These are phyloP conservation scores for Beauveria rudraprayagi DNA, from an alignment of 2,329 filamentous ascomycete genomes.

Conservation along the genomic window DNA sequence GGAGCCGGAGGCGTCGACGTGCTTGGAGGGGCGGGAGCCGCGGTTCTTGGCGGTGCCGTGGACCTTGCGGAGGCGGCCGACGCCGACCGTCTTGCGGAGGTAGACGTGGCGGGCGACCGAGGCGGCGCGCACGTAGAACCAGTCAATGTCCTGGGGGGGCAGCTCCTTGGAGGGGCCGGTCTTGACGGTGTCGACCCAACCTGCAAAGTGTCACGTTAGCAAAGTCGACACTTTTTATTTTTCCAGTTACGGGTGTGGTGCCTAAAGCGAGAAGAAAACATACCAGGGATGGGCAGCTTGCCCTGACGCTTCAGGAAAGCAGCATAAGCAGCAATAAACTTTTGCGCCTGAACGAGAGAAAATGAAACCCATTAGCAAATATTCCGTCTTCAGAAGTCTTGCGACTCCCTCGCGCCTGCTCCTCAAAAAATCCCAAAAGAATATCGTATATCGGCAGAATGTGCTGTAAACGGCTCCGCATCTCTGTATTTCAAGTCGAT, in stretches of 20 bases:
- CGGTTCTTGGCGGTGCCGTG: slow-evolving; percentile 98
- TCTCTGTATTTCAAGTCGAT: slow-evolving; percentile 2
- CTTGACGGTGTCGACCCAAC: slow-evolving; percentile 99
- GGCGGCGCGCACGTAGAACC: slow-evolving; percentile 87
- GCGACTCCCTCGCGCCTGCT: slow-evolving; percentile 67
- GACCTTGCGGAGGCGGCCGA: slow-evolving; percentile 92
- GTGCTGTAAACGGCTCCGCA: not conserved
- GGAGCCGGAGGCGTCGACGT: slow-evolving; percentile 89
- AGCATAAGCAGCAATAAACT: slow-evolving; percentile 81
- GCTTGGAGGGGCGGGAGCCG: slow-evolving; percentile 80
- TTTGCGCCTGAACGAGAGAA: slow-evolving; percentile 57
- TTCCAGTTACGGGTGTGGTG: not conserved
- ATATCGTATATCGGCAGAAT: not conserved
- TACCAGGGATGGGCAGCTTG: slow-evolving; percentile 85
- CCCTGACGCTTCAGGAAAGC: slow-evolving; percentile 91
- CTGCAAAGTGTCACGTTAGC: slow-evolving; percentile 33
- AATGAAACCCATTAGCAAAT: slow-evolving; percentile 55
- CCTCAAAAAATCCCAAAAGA: slow-evolving; percentile 22
- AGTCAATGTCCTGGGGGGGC: slow-evolving; percentile 96
- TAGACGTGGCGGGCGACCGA: slow-evolving; percentile 97
- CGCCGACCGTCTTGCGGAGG: slow-evolving; percentile 98
- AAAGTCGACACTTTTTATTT: too few species aligned
- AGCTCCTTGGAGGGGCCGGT: slow-evolving; percentile 95
- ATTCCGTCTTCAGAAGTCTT: slow-evolving; percentile 69
- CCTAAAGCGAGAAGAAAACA: slow-evolving; percentile 26